phyloP scores from a whole-genome alignment of 2,329 filamentous ascomycete species.

The Aureobasidium sp. region DNA sequence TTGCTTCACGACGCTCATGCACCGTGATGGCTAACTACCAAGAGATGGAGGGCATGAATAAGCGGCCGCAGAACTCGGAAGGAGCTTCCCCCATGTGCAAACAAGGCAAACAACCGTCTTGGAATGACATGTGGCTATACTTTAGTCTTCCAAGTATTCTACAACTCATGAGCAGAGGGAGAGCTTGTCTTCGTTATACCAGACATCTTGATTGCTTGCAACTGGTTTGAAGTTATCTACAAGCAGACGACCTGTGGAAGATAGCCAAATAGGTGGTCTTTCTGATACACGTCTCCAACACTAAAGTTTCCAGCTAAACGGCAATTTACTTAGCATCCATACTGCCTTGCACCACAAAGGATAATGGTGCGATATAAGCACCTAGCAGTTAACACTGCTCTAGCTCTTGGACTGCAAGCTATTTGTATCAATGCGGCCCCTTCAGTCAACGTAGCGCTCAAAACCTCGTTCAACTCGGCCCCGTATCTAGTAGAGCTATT shows the following conservation, averaged over 20 bases:
- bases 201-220: neutral
- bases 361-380: neutral
- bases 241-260: neutral
- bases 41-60: neutral
- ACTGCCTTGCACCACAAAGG: neutral
- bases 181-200: neutral
- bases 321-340: neutral
- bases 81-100: neutral
- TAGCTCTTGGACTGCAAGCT: neutral
- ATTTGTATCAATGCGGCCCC: slow-evolving; percentile 15
- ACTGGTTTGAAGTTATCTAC: neutral
- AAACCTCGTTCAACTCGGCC: slow-evolving; percentile 75
- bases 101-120: neutral
- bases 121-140: slow-evolving; percentile 3
- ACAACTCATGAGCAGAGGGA: neutral
- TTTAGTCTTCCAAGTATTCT: neutral
- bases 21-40: neutral
- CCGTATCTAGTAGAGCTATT: slow-evolving; percentile 88
- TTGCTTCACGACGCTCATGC: neutral
- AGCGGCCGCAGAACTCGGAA: neutral
- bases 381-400: neutral
- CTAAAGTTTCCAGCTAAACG: neutral
- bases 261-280: neutral
- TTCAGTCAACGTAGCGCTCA: slow-evolving; percentile 75
- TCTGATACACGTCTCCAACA: neutral